phyloP scores from a whole-genome alignment of 371 early-diverging fungal genomes.

The Mortierella sp. region DNA sequence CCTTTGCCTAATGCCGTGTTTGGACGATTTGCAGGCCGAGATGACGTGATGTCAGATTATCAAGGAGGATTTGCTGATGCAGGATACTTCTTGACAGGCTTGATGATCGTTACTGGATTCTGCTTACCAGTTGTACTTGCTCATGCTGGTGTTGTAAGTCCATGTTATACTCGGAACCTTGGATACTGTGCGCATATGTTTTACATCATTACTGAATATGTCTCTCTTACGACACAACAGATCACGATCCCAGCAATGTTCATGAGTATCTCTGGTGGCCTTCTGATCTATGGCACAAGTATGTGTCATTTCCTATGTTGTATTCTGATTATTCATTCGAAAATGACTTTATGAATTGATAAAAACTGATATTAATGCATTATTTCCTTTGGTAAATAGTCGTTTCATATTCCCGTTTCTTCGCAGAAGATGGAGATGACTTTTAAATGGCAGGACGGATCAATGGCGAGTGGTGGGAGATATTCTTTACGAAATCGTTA shows the following conservation, averaged over 20 bases:
- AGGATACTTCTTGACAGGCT: slow-evolving; percentile 93
- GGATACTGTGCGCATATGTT: not conserved
- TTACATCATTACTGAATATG: not conserved
- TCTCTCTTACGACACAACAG: slow-evolving; percentile 40
- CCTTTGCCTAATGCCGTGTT: slow-evolving; percentile 92
- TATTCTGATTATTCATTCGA: not conserved
- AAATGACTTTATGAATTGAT: not conserved
- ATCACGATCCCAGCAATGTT: slow-evolving; percentile 85
- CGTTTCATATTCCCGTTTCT: slow-evolving; percentile 65
- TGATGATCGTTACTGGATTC: slow-evolving; percentile 93
- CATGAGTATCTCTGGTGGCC: slow-evolving; percentile 89
- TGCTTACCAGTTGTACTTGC: slow-evolving; percentile 83
- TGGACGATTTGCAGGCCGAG: slow-evolving; percentile 78
- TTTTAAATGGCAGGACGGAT: slow-evolving; percentile 37
- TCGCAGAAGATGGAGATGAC: slow-evolving; percentile 61
- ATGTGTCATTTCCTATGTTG: slow-evolving; percentile 27
- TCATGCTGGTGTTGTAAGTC: slow-evolving; percentile 76
- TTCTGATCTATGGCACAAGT: slow-evolving; percentile 91
- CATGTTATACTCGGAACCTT: no score
- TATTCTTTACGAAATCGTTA: not conserved
- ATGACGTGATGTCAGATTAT: slow-evolving; percentile 83
- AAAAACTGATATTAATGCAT: not conserved
- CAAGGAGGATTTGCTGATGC: slow-evolving; percentile 85
- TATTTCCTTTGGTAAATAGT: slow-evolving; percentile 34
- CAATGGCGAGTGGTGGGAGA: not conserved